Percentiles rank a stretch among this genome's conserved stretches.
phyloP scores from a whole-genome alignment of 805 yeast genomes.

The Sugiyamaella smithiae region DNA sequence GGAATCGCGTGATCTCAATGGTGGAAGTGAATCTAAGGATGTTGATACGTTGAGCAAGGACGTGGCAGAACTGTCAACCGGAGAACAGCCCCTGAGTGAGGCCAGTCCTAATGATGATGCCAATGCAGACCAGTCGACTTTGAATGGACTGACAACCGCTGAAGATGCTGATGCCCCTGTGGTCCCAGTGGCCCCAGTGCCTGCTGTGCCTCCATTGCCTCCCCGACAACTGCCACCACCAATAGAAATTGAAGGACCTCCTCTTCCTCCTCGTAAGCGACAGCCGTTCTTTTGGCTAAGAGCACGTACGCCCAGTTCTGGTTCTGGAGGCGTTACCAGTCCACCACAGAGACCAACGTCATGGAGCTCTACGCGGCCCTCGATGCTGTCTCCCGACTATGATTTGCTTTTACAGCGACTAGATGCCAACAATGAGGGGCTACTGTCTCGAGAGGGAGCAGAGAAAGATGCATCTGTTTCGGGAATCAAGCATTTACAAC shows the following conservation, averaged over 20 bases:
- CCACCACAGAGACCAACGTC: slow-evolving; percentile 3
- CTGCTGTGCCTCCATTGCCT: slow-evolving; percentile 15
- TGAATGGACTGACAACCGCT: not conserved
- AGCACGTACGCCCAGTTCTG: slow-evolving; percentile 12
- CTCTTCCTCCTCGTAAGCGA: slow-evolving; percentile 33
- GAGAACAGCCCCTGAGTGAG: not conserved
- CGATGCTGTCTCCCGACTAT: slow-evolving; percentile 40
- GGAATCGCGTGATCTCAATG: not conserved
- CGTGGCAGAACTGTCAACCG: not conserved
- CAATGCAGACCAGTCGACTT: not conserved
- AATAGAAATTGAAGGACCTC: slow-evolving; percentile 19
- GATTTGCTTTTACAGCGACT: slow-evolving; percentile 61
- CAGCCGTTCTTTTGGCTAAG: slow-evolving; percentile 32
- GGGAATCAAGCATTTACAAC: slow-evolving; percentile 40
- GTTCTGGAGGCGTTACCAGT: not conserved
- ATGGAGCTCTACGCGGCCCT: slow-evolving; percentile 10
- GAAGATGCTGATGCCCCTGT: not conserved
- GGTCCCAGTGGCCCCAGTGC: slow-evolving; percentile 3
- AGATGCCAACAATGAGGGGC: slow-evolving; percentile 52
- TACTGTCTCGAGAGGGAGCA: slow-evolving; percentile 47
- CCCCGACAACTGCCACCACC: slow-evolving; percentile 14
- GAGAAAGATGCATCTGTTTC: slow-evolving; percentile 51
- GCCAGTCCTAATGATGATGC: not conserved
- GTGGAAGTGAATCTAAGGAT: not conserved
- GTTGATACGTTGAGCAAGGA: not conserved